Base-by-base conservation (phyloP, 164 flowering plant species). In the Berberis thunbergii region DNA sequence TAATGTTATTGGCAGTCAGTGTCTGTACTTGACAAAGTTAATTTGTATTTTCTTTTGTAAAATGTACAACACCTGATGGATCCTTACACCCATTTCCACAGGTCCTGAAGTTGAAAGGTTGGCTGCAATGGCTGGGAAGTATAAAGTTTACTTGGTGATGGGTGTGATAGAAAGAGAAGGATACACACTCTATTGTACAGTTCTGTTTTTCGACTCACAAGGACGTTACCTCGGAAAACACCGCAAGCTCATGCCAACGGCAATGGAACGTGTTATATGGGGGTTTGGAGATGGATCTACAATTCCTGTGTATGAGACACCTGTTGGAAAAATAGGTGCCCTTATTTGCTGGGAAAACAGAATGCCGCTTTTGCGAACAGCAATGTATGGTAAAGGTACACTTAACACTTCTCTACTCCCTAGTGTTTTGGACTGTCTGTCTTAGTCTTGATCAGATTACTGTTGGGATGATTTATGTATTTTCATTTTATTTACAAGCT, bases 231-330 rank as follows among this genome's bases (percentile, higher is more conserved):
- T 94, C 61, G 97, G 99, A 44, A 94, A 94, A 74, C 99, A 94
- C 72, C 79, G 96, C 44, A 94, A 94, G 71, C 48, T 94, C 48
- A 91, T 94, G 93, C 99, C 97, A 38, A 94, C 97, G 38, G 90
- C 88, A 13, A 54, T 89, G 68, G 97, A 94, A 72, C 93, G 93
- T 26, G 65, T 86, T 4, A 84, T 91, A 26, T 94, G 99, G 99
- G 97, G 97, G 2, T 91, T 88, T 71, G 99, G 97, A 40, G 99
- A 94, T 76, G 97, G 97, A 43, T 91, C 99, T 1, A 89, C 95
- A 4, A 78, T 89, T 64, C 97, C 97, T 1, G 96, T 94, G 46
- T 87, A 76, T 75, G 96, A 91, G 6, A 91, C 97, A 64, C 78
- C 90, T 7, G 57, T 88, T 68, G 98, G 97, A 39, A 91, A 88